phyloP scores from a whole-genome alignment of 768 basidiomycete genomes.

The Lentinus brumalis region DNA sequence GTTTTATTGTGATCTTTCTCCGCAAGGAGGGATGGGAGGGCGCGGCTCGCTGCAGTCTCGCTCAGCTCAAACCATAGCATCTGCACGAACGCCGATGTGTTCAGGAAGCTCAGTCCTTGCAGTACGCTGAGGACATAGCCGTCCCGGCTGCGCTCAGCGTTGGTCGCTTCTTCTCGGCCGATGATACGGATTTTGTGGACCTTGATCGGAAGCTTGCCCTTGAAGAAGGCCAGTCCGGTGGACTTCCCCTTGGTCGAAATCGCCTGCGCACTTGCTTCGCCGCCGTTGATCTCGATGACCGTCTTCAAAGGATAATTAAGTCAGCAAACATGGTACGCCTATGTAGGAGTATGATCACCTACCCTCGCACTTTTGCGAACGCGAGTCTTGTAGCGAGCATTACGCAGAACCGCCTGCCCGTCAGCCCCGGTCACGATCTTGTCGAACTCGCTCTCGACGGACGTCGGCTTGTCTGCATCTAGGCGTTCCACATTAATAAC shows the following conservation, averaged over 20 bases:
- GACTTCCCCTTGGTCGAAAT: conserved; percentile 33
- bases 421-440: conserved; percentile 27
- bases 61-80: conserved; percentile 42
- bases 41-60: neutral
- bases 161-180: conserved; percentile 43
- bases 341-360: neutral
- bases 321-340: too few relatives aligned
- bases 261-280: conserved; percentile 32
- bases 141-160: conserved; percentile 41
- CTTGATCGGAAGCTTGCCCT: conserved; percentile 22
- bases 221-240: conserved; percentile 35
- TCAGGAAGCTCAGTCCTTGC: conserved; percentile 32
- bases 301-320: neutral
- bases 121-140: conserved; percentile 39
- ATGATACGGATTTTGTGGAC: conserved; percentile 38
- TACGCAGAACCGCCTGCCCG: conserved; percentile 30
- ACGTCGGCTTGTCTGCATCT: conserved; percentile 35
- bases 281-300: conserved; percentile 6
- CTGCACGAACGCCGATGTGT: conserved; percentile 37
- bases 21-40: too few relatives aligned
- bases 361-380: conserved; percentile 41
- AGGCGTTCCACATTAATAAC: conserved; percentile 37
- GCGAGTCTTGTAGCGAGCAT: conserved; percentile 44
- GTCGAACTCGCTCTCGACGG: conserved; percentile 37
- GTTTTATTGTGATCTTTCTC: neutral